Conservation (phyloP, 2,329 filamentous ascomycete genomes). For the Scytalidium lignicola region DNA sequence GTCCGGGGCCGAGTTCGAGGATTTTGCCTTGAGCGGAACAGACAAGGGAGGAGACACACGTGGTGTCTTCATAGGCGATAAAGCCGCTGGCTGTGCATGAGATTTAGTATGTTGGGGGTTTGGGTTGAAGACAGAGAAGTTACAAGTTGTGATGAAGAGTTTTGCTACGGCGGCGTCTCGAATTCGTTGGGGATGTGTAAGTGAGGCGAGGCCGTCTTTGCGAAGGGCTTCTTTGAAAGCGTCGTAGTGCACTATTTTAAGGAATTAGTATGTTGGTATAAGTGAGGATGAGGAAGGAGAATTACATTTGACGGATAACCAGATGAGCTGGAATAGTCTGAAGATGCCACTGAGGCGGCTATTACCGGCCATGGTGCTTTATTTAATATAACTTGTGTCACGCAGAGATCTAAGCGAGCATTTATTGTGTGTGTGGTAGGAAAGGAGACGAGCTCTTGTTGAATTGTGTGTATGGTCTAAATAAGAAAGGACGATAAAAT, state of each 20-base stretch:
- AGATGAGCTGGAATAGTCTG: too few relatives aligned
- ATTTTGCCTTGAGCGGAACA: conserved; percentile 28
- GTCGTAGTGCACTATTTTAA: conserved; percentile 14
- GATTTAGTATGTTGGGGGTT: conserved; percentile 5
- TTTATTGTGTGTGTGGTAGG: too few relatives aligned
- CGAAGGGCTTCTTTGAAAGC: conserved; percentile 15
- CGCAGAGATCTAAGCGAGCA: too few relatives aligned
- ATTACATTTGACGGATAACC: too few relatives aligned
- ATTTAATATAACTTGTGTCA: too few relatives aligned
- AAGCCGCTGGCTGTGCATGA: conserved; percentile 20
- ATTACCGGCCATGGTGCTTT: too few relatives aligned
- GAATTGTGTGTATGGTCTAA: too few relatives aligned
- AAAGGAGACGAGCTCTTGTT: too few relatives aligned
- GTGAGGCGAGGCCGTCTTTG: conserved; percentile 15
- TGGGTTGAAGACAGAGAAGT: conserved; percentile 1
- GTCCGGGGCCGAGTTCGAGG: conserved; percentile 39
- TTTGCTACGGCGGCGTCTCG: conserved; percentile 20
- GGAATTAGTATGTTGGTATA: conserved; percentile 1
- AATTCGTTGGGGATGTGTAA: conserved; percentile 12
- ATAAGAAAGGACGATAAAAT: too few relatives aligned
- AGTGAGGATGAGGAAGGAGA: too few relatives aligned
- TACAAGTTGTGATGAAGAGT: conserved; percentile 19
- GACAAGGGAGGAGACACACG: conserved; percentile 27
- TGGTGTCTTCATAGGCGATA: conserved; percentile 30
- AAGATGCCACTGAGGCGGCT: too few relatives aligned